phyloP scores from a whole-genome alignment of 148 eudicot genomes.

The Nyssa sinensis region DNA sequence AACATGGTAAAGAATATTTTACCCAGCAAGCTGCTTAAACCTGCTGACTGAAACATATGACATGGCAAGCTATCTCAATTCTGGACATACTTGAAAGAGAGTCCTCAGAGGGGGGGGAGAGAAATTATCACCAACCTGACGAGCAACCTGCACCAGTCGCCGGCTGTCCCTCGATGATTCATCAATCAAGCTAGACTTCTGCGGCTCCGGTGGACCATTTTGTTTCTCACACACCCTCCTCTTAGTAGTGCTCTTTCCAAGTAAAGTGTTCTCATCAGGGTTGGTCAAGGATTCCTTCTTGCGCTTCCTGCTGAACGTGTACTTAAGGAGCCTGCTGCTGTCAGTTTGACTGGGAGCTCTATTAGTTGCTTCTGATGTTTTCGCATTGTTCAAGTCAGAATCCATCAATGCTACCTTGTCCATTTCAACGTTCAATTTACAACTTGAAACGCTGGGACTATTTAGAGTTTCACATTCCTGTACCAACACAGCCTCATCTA shows the following conservation, averaged over 20 bases:
- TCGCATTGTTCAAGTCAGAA: constrained; percentile 14
- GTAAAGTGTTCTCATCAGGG: constrained; percentile 25
- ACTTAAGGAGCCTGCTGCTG: constrained; percentile 16
- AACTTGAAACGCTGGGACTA: constrained; percentile 6
- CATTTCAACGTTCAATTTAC: neutral
- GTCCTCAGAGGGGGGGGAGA: too few relatives aligned
- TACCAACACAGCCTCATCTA: constrained; percentile 12
- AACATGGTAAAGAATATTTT: too few relatives aligned
- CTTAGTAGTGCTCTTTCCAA: constrained; percentile 2
- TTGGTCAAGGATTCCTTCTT: constrained; percentile 24
- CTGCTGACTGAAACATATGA: too few relatives aligned
- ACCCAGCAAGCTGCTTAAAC: too few relatives aligned
- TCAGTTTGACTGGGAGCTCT: constrained; percentile 11
- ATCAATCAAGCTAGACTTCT: neutral
- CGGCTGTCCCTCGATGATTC: constrained; percentile 11
- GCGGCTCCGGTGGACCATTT: neutral
- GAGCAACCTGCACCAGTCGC: constrained; percentile 19
- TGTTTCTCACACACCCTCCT: constrained; percentile 13
- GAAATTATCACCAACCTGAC: constrained; percentile 20
- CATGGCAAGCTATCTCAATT: too few relatives aligned
- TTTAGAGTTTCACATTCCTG: constrained; percentile 13
- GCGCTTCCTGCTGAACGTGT: constrained; percentile 37
- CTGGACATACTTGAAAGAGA: too few relatives aligned
- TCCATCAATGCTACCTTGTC: neutral
- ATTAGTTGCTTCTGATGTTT: constrained; percentile 16